Evolutionary conservation across 441 rosid species (phyloP), one percentile per base, ranked within the genome.

Genomic region (Aquilaria agallochum): DNA sequence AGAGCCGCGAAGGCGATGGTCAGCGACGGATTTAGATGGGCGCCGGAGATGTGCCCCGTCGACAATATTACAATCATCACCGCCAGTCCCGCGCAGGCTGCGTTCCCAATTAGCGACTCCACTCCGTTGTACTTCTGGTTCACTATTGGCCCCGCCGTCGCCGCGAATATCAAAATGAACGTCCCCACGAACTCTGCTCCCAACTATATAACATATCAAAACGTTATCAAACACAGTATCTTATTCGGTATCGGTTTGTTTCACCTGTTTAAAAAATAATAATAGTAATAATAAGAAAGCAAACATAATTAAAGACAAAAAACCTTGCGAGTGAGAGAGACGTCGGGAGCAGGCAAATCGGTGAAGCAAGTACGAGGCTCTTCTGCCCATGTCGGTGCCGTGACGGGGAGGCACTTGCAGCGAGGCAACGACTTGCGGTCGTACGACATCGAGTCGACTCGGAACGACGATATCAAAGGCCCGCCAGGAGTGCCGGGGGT

Each of bases 131-230:
- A 89, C 72, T 91, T 95, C 31, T 91, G 87, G 81, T 95, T 82
- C 76, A 95, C 97, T 54, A 95, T 91, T 12, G 99, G 97, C 5
- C 82, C 99, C 0, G 97, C 99, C 8, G 96, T 75, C 20, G 99
- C 99, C 1, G 88, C 85, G 65, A 94, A 91, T 68, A 94, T 91
- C 63, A 94, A 79, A 65, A 94, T 89, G 68, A 94, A 94, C 14
- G 97, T 94, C 63, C 97, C 99, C n/a, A 94, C 95, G 32, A 94
- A 94, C 77, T 94, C 99, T 0, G 99, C 99, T 47, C 97, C 99
- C 11, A 94, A 62, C 97, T 93, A 81, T 78, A 42, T 36, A 36
- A 36, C 42, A 36, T 36, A 36, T 36, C 42, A 36, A 36, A 36
- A 36, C 0, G 7, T 36, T 36, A 36, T 36, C 42, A 36, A 36